Base-by-base conservation (phyloP, 2,329 filamentous ascomycete species). In the Fusarium newnesense region DNA sequence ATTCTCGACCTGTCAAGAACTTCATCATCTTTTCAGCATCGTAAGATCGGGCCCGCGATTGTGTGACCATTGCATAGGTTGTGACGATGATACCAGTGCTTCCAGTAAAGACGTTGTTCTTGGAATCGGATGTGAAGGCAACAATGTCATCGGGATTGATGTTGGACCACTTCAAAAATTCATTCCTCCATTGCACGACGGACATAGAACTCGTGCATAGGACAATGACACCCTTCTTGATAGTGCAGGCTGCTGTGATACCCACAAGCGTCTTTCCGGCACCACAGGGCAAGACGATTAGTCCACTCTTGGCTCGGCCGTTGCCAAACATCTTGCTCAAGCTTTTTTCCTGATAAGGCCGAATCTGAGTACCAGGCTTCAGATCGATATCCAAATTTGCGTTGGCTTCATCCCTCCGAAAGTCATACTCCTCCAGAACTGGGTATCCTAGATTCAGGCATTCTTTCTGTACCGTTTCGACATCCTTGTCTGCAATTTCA, bases 261-360 rank as follows among this genome's bases (percentile, higher is more conserved):
- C 96, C 96, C 21, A 99, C 96, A 44, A 99, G 85, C 3, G 96
- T 99, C 85, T 99, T 99, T 67, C 96, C 96, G 24, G 96, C 96
- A 75, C 96, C 96, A 81, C 96, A 99, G 24, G 96, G 96, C 76
- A 99, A 84, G 63, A 99, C 96, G 67, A 99, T 99, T 75, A 99
- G 97, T 64, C 96, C 96, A 82, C 95, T 98, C 85, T 97, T 96
- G 19, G 96, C 96, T 83, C 96, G 92, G 56, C 96, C 96, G 79
- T 99, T 99, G 79, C 96, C 96, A 81, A 99, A 99, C 96, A 99
- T 99, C 83, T 99, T 99, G 85, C 94, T 97, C 15, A 99, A 86
- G 74, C 95, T 97, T 84, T 98, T 97, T 82, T 99, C 96, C 81
- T 99, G 96, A 77, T 99, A 99, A 70, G 97, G 85, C 80, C 96